Base-by-base conservation (phyloP, 2,329 filamentous ascomycete species). In the Didymella pomorum region DNA sequence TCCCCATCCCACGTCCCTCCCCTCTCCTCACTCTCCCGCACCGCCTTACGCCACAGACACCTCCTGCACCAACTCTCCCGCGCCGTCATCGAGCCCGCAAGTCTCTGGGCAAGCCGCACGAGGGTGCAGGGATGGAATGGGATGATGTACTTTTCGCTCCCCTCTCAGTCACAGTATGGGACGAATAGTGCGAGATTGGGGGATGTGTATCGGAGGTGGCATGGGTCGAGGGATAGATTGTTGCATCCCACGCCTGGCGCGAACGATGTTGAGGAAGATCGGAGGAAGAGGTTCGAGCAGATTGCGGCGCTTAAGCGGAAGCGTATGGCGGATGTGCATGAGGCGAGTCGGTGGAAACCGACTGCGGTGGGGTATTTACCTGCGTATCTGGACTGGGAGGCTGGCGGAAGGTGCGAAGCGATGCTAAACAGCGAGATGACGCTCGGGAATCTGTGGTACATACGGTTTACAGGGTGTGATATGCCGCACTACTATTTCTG, bases 401-500 rank as follows among this genome's bases (percentile, higher is more conserved):
- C 20, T 25, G 35, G 12, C 37, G 47, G 44, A 7, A 4, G 44
- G 9, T 11, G 2, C 7, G 5, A 5, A 12, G 11, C 31, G 1
- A 26, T 56, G 11, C 21, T 61, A 14, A 20, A 41, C 21, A 20
- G 18, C 1, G 5, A 53, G 16, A 48, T 43, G 9, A 43, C 43
- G 4, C 37, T 73, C 1, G 62, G 66, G 0, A 70, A 66, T 12
- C 37, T 76, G 16, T 73, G 65, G 45, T 76, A 64, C 35, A 60
- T 76, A 1, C 64, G 70, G 11, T 73, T 74, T 33, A 56, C 43
- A 2, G 65, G 65, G 2, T 70, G 67, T 37, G 65, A 71, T 44
- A 50, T 76, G 1, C 74, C 74, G 20, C 71, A 72, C 45, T 76
- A 73, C 55, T 73, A 68, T 31, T 76, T 75, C 52, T 75, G 72